A percentile compares a stretch with the other conserved stretches of the same genome.
These are phyloP conservation scores for Lentithecium fluviatile DNA, from an alignment of 495 filamentous ascomycete species.

Conservation along the genomic window DNA sequence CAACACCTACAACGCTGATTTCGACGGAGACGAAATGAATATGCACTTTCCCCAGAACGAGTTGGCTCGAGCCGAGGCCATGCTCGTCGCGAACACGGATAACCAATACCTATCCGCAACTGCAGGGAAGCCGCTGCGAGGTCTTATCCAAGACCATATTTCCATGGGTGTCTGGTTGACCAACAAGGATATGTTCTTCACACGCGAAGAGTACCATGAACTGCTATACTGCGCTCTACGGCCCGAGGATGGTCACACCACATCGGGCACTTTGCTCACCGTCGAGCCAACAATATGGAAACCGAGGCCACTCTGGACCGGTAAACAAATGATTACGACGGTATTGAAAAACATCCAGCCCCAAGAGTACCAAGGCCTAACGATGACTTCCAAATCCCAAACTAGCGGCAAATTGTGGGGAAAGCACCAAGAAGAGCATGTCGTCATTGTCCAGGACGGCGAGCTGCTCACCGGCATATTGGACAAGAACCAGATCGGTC, in stretches of 20 bases:
- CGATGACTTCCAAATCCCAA: conserved; percentile 72
- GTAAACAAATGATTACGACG: conserved; percentile 93
- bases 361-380: conserved; percentile 69
- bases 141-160: conserved; percentile 98
- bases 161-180: conserved; percentile 90
- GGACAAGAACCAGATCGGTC: conserved; percentile 93
- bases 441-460: conserved; percentile 82
- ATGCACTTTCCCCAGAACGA: conserved; percentile 99
- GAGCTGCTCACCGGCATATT: conserved; percentile 88
- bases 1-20: conserved; percentile 99
- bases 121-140: conserved; percentile 88
- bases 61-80: conserved; percentile 84
- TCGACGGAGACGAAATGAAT: conserved; percentile 99
- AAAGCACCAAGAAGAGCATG: conserved; percentile 59
- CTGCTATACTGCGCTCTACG: conserved; percentile 84
- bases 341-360: conserved; percentile 90
- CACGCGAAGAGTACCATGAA: conserved; percentile 84
- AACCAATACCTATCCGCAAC: conserved; percentile 95
- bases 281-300: conserved; percentile 79
- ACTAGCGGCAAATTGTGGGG: conserved; percentile 69
- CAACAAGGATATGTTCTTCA: conserved; percentile 89
- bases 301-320: conserved; percentile 86
- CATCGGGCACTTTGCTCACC: conserved; percentile 66
- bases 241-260: conserved; percentile 83
- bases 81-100: conserved; percentile 91